phyloP scores from a whole-genome alignment of 768 basidiomycete genomes.

The Austroboletus eburneus region DNA sequence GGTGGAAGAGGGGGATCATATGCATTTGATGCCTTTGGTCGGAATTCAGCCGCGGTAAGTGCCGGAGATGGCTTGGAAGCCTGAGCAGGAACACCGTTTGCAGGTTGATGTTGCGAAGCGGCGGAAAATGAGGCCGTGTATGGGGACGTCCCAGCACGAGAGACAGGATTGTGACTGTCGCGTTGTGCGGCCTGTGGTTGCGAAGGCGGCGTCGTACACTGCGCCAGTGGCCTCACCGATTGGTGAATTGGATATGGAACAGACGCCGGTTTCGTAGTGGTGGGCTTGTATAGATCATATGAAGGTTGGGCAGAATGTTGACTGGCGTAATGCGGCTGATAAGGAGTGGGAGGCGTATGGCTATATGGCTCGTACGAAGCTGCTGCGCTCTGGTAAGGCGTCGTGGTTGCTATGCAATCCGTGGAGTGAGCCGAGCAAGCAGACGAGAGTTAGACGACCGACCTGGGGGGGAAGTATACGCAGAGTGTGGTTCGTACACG shows the following conservation, averaged over 20 bases:
- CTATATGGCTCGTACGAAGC: constrained; percentile 25
- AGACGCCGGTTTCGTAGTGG: constrained; percentile 13
- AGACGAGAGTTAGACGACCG: not conserved
- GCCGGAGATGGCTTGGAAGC: constrained; percentile 31
- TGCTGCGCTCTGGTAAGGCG: constrained; percentile 9
- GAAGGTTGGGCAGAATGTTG: constrained; percentile 11
- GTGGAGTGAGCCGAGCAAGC: constrained; percentile 5
- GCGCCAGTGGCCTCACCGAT: constrained; percentile 6
- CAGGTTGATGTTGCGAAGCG: constrained; percentile 11
- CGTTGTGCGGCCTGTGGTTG: constrained; percentile 31
- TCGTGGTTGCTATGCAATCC: constrained; percentile 9
- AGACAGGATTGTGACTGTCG: constrained; percentile 24
- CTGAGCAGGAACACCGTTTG: constrained; percentile 24
- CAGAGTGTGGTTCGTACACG: constrained; percentile 20
- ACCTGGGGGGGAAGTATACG: constrained; percentile 22
- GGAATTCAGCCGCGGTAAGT: constrained; percentile 44
- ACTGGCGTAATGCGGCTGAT: constrained; percentile 13
- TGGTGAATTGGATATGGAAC: constrained; percentile 21
- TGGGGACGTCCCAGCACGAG: constrained; percentile 24
- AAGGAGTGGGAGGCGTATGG: constrained; percentile 14
- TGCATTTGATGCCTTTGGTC: constrained; percentile 65
- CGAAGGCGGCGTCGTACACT: constrained; percentile 8
- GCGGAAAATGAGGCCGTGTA: constrained; percentile 17
- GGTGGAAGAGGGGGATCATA: constrained; percentile 75
- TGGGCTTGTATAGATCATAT: constrained; percentile 38